Evolutionary conservation across 192 early-diverging fungal species (phyloP).

Genomic region (Umbelopsis sp.): DNA sequence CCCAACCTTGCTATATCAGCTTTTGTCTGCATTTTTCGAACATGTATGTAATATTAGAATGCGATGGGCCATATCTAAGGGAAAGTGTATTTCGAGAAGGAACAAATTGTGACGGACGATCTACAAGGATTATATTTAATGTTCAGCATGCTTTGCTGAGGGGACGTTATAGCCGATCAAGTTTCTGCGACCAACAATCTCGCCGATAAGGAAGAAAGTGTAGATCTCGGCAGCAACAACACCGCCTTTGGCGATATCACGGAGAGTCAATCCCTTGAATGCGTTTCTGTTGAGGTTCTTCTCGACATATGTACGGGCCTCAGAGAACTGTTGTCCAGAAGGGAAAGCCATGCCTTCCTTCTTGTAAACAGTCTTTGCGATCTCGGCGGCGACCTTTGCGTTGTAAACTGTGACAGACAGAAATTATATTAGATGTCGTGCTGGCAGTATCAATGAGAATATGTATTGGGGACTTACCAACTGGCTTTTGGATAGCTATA

Average conservation of each 20-base stretch:
- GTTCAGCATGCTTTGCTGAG: conserved; percentile 38
- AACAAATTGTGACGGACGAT: background rate
- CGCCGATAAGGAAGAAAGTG: conserved; percentile 65
- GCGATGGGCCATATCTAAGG: too few relatives aligned
- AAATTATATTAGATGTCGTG: too few relatives aligned
- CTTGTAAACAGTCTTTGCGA: conserved; percentile 66
- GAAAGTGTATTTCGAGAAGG: too few relatives aligned
- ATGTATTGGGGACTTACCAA: conserved; percentile 10
- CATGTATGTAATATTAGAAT: too few relatives aligned
- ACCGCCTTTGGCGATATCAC: conserved; percentile 52
- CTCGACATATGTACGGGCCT: conserved; percentile 48
- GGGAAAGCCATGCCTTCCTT: conserved; percentile 65
- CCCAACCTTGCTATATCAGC: too few relatives aligned
- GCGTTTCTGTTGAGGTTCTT: conserved; percentile 44
- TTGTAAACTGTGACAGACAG: conserved; percentile 42
- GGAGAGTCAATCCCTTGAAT: conserved; percentile 49
- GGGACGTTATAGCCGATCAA: conserved; percentile 63
- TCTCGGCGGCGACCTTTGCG: conserved; percentile 56
- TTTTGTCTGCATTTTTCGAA: too few relatives aligned
- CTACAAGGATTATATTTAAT: conserved; percentile 23
- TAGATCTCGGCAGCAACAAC: conserved; percentile 56
- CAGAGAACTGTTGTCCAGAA: conserved; percentile 46
- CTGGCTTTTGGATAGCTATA: conserved; percentile 40
- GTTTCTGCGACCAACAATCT: conserved; percentile 66
- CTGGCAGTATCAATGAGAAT: too few relatives aligned